Base-by-base conservation (phyloP, 129 eudicot genomes). In the Smallanthus sonchifolius region DNA sequence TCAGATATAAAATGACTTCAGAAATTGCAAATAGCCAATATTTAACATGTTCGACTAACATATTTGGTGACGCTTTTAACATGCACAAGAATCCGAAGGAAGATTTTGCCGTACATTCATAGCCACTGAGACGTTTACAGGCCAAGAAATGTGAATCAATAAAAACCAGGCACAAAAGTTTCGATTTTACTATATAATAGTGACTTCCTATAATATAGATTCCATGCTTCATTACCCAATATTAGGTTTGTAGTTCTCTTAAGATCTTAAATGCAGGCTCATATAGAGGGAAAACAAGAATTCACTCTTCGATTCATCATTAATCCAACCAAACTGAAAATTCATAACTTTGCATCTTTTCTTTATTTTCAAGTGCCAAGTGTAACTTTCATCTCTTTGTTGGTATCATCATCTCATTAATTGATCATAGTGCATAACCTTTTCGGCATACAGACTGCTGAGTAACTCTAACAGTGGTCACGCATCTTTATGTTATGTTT, bases 301-400 rank as follows among this genome's bases (percentile, higher is more conserved):
- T 10, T 65, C 70, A 65, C 70, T 65, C 15, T 65, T 28, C 9
- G 13, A n/a, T 64, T 64, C 48, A 3, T 38, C 51, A 32, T 36
- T 2, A 20, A 40, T 37, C 70, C 49, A 65, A 65, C 69, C 35
- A 65, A 65, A 59, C 15, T 7, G 14, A 8, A 40, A 8, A 65
- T 65, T 39, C 51, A 38, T 39, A 38, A 10, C 35, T 14, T 55
- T 44, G 48, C 40, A 28, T 67, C 24, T 28, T 30, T 44, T 44
- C 3, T 67, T 43, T 67, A 67, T 32, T 67, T 44, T 43, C 37
- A 67, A 44, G 38, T 43, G 73, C 73, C 44, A 68, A 16, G 7
- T 16, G 59, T 59, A 32, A 45, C 40, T 44, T 47, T 68, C 73
- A 45, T 30, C 24, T 45, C 19, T 65, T 6, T 68, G 42, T 68